Evolutionary conservation across 345 rosid genomes (phyloP), one percentile per base, ranked within the genome.

Genomic region (Lepidium africanum): DNA sequence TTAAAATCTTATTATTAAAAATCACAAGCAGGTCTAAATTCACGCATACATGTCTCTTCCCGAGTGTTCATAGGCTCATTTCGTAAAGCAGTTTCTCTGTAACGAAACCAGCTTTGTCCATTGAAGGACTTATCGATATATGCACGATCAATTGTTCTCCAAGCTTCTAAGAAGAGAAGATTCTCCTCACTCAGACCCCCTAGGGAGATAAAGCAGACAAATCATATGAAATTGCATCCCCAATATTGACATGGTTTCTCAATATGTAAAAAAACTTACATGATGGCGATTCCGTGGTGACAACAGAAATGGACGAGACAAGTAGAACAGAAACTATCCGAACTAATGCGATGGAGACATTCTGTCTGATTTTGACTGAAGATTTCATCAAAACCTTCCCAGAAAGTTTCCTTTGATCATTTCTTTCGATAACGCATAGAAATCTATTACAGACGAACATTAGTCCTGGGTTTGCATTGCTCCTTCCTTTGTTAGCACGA

Each of bases 81-180:
- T 40, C 85, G 89, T 65, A 93, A 69, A 8, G 96, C 97, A 75
- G 84, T 77, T 77, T 93, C 97, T 83, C 98, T 84, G 50, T 93
- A 93, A 50, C 91, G 90, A 80, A 93, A 93, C 98, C 98, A 90
- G 77, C 94, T 88, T 74, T 93, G 98, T 7, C 96, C 98, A 68
- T 93, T 93, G 69, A 93, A 93, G 46, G 83, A 84, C 71, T 93
- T 93, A 72, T 93, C 98, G 12, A 90, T 71, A 68, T 86, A 93
- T 0, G 98, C 96, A 35, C 95, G 96, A 71, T 90, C 98, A 74
- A 93, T 88, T 10, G 94, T 87, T 64, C 98, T 88, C 97, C 98
- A 93, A 59, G 98, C 98, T 74, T 93, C 98, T 16, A 93, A 58
- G 76, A 93, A 93, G 47, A 93, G 84, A 57, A 89, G 86, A 79